phyloP scores from a whole-genome alignment of 768 basidiomycete species.

The Rhodotorula babjevae region DNA sequence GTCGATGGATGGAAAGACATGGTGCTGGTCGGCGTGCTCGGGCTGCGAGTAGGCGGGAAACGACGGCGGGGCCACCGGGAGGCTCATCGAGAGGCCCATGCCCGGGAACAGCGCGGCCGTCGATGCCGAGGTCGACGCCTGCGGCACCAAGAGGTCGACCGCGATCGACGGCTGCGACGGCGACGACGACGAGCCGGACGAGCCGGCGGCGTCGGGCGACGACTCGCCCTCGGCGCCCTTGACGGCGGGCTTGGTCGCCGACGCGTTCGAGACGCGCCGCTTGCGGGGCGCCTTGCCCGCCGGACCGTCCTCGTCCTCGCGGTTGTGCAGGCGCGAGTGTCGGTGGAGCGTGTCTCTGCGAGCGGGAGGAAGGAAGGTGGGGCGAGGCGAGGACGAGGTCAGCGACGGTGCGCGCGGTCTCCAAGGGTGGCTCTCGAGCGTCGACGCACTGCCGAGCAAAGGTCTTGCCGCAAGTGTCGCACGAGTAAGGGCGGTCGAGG shows the following conservation, averaged over 20 bases:
- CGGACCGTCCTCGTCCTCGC: conserved; percentile 31
- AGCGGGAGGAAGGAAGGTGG: not conserved
- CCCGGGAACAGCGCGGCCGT: conserved; percentile 7
- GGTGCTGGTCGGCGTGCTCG: not conserved
- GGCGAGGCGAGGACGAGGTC: not conserved
- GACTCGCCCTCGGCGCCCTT: not conserved
- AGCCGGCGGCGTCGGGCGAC: not conserved
- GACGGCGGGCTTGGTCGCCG: conserved; percentile 1
- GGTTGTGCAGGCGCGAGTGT: conserved; percentile 37
- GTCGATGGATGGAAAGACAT: conserved; percentile 18
- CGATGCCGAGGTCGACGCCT: not conserved
- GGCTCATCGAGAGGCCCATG: conserved; percentile 17
- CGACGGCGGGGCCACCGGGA: conserved; percentile 15
- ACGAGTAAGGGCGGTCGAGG: conserved; percentile 41
- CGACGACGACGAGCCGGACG: conserved; percentile 4
- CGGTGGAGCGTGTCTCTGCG: conserved; percentile 43
- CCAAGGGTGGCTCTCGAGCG: not conserved
- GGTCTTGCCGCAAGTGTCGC: conserved; percentile 40
- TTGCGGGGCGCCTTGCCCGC: conserved; percentile 21
- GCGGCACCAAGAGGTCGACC: no score
- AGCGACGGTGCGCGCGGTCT: not conserved
- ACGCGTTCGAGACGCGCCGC: conserved; percentile 14
- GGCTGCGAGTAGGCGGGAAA: conserved; percentile 34
- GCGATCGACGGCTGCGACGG: not conserved
- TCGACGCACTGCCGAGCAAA: conserved; percentile 41